Base-by-base conservation (phyloP, 176 grass and related monocot genomes). In the Oryza punctata region DNA sequence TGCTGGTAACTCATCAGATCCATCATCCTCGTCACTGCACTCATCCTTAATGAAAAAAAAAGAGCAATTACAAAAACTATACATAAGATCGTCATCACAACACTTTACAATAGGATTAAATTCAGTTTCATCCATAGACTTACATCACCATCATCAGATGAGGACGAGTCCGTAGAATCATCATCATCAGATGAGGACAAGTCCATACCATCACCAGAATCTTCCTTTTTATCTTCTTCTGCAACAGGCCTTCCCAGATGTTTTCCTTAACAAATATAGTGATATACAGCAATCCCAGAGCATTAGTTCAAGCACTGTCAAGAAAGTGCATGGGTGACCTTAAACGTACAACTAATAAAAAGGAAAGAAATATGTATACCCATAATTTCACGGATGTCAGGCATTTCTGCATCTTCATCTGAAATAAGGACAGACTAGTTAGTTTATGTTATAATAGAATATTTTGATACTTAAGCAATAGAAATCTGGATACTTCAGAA, bases 331-430 rank as follows among this genome's bases (percentile, higher is more conserved):
- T 6, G 69, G 46, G 27, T 32, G 2, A 28, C 37, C 5, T 32
- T 21, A 5, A 83, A 69, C 7, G 27, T 65, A 9, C 21, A 29
- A 69, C 49, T 81, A 24, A 66, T 37, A 38, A 38, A 86, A 73
- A 12, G 32, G 1, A 21, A 72, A 54, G 7, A 72, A 66, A 41
- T 12, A 4, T 21, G 9, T 32, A 73, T 67, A 88, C 86, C 69
- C 32, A 15, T 49, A 75, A 27, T 37, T 43, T 4, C 38, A 12
- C 45, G 67, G 5, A 25, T 41, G 5, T 50, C 9, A 29, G 29
- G 68, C 67, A 63, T 68, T 78, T 59, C 24, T 54, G 79, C 29
- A 16, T 78, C 79, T 83, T 78, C 74, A 69, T 78, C 88, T 77
- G 72, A 85, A 70, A 67, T 11, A 44, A n/a, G 27, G 43, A 73